Evolutionary conservation across 805 yeast genomes (phyloP).

Genomic region (Cyberlindnera galapagoensis): DNA sequence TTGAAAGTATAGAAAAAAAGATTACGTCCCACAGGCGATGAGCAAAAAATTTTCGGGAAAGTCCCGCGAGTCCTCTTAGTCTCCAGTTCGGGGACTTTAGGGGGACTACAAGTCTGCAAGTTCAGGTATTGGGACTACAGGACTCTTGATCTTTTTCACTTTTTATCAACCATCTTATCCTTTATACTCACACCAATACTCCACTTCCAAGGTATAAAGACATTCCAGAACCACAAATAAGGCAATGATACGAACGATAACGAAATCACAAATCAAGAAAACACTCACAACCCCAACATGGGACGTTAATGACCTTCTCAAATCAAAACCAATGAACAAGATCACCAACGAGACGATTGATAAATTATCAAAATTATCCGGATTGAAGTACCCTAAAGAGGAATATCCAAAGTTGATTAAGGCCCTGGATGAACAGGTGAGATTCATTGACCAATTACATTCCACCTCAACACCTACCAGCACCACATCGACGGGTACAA

Average conservation of each 20-base stretch:
- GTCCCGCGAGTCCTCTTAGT: too few relatives aligned
- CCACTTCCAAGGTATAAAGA: too few relatives aligned
- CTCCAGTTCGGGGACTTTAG: too few relatives aligned
- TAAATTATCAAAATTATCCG: constrained; percentile 43
- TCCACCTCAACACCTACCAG: constrained; percentile 15
- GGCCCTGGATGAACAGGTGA: constrained; percentile 40
- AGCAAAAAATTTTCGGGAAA: too few relatives aligned
- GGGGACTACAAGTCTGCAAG: too few relatives aligned
- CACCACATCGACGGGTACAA: constrained; percentile 22
- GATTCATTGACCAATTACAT: constrained; percentile 42
- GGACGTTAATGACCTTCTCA: constrained; percentile 22
- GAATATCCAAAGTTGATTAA: constrained; percentile 27
- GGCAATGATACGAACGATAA: too few relatives aligned
- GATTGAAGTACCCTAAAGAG: constrained; percentile 31
- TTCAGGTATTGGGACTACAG: too few relatives aligned
- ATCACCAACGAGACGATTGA: constrained; percentile 10
- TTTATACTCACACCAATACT: too few relatives aligned
- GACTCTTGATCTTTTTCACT: too few relatives aligned
- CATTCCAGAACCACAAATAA: neutral
- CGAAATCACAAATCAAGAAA: constrained; percentile 4
- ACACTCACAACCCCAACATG: constrained; percentile 15
- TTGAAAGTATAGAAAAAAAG: too few relatives aligned
- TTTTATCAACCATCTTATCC: too few relatives aligned
- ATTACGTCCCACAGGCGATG: too few relatives aligned
- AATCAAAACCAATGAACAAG: constrained; percentile 15